Percentiles rank a stretch among this genome's conserved stretches.
phyloP scores from a whole-genome alignment of 768 basidiomycete species.

The Ephemerocybe angulata region DNA sequence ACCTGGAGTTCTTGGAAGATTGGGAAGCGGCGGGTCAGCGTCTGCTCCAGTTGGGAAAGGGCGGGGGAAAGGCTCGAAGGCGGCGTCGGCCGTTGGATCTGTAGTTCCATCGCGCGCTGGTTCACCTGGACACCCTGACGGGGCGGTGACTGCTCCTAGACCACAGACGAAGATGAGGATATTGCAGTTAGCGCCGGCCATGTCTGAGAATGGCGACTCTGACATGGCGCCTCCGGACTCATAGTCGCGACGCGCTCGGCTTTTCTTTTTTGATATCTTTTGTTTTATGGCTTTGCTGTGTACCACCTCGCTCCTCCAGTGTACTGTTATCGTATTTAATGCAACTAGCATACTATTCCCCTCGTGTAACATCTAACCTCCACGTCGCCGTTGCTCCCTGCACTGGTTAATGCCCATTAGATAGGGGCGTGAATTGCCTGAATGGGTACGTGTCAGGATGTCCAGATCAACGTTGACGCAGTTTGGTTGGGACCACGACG shows the following conservation, averaged over 20 bases:
- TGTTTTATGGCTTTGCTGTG: too few relatives aligned
- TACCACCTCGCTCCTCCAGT: too few relatives aligned
- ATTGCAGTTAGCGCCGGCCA: conserved; percentile 42
- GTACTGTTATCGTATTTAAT: too few relatives aligned
- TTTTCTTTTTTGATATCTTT: background rate
- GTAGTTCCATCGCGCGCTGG: conserved; percentile 55
- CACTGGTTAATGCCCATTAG: too few relatives aligned
- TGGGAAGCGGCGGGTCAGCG: conserved; percentile 35
- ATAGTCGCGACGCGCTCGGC: background rate
- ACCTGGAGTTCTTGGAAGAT: conserved; percentile 27
- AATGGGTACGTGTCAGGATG: background rate
- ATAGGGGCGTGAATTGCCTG: background rate
- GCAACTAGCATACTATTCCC: too few relatives aligned
- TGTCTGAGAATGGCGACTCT: conserved; percentile 47
- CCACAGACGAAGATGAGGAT: conserved; percentile 68
- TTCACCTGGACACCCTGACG: conserved; percentile 38
- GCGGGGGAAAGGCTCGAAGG: conserved; percentile 35
- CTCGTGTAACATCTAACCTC: too few relatives aligned
- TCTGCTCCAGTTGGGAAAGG: conserved; percentile 42
- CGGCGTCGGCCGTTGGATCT: conserved; percentile 42
- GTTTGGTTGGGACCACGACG: too few relatives aligned
- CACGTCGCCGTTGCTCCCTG: too few relatives aligned
- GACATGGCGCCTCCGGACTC: conserved; percentile 25
- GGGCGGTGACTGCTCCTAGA: conserved; percentile 33
- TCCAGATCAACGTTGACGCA: too few relatives aligned